Evolutionary conservation across 257 asterid genomes (phyloP).

Genomic region (Eucommia ulmoides): DNA sequence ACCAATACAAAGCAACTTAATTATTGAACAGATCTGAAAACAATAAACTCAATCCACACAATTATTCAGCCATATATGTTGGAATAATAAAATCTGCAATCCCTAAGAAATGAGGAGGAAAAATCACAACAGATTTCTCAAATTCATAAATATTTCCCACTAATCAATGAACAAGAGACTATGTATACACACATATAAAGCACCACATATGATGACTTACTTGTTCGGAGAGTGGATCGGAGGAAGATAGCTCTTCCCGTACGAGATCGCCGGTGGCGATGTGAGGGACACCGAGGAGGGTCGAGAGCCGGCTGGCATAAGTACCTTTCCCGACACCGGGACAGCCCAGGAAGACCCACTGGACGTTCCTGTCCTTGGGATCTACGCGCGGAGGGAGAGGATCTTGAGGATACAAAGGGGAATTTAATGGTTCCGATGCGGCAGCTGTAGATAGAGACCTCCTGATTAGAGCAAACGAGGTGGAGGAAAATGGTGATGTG

Average conservation of each 20-base stretch:
- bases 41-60: no score
- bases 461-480: slow-evolving; percentile 15
- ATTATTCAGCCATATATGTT: no score
- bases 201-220: no score
- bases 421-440: slow-evolving; percentile 23
- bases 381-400: slow-evolving; percentile 22
- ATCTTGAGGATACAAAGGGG: slow-evolving; percentile 14
- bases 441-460: slow-evolving; percentile 46
- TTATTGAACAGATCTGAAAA: no score
- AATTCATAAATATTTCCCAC: no score
- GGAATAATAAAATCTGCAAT: no score
- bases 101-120: no score
- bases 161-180: no score
- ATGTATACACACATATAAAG: no score
- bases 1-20: no score
- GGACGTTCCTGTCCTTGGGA: slow-evolving; percentile 54
- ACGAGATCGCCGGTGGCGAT: slow-evolving; percentile 99
- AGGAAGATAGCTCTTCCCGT: slow-evolving; percentile 73
- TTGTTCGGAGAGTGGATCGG: slow-evolving; percentile 57
- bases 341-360: slow-evolving; percentile 92
- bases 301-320: slow-evolving; percentile 84
- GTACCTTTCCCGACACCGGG: slow-evolving; percentile 99
- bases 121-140: no score
- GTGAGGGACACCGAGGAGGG: slow-evolving; percentile 82
- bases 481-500: slow-evolving; percentile 14